Base-by-base conservation (phyloP, 345 rosid species). In the Salix exigua region DNA sequence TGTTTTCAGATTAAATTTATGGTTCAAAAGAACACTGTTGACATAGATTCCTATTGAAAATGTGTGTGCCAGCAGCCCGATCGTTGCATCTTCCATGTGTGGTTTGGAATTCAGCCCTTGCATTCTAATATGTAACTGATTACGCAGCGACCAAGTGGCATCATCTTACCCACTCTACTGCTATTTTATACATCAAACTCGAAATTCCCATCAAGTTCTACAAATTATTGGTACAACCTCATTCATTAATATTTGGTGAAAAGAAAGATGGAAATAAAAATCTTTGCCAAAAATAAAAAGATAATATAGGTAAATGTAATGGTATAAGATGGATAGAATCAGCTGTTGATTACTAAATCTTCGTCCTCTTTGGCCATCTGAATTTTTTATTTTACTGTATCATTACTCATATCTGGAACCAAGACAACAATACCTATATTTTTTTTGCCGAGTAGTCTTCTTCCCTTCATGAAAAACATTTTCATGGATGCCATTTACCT, bases 361-460 rank as follows among this genome's bases (percentile, higher is more conserved):
- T 73, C 63, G 23, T 10, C 33, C 18, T 63, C 38, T 23, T 55
- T 30, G 18, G 35, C 67, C 16, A 28, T 21, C 38, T 63, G 6
- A 13, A 53, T 63, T 68, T 28, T n/a, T 65, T 71, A 40, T 37
- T 30, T 63, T 40, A 44, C 55, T 70, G 68, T 2, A 25, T 46
- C n/a, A 58, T 40, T 44, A 38, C 26, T 60, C 65, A 37, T 58
- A 63, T 38, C 50, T 38, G 60, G 66, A 48, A 73, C 61, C 30
- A 61, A 87, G 87, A 83, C 91, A 91, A 60, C 91, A 87, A 33
- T 83, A 62, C 7, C 76, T 53, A 9, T 65, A 74, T 55, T 68
- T 79, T 26, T 70, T 82, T 64, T 25, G 70, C 62, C 48, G 7
- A 21, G 74, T 70, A 69, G 35, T 40, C 40, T 51, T 75, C 55